Evolutionary conservation across 2,329 filamentous ascomycete species (phyloP), one percentile per base, ranked within the genome.

Genomic region (Parastagonospora avenae): DNA sequence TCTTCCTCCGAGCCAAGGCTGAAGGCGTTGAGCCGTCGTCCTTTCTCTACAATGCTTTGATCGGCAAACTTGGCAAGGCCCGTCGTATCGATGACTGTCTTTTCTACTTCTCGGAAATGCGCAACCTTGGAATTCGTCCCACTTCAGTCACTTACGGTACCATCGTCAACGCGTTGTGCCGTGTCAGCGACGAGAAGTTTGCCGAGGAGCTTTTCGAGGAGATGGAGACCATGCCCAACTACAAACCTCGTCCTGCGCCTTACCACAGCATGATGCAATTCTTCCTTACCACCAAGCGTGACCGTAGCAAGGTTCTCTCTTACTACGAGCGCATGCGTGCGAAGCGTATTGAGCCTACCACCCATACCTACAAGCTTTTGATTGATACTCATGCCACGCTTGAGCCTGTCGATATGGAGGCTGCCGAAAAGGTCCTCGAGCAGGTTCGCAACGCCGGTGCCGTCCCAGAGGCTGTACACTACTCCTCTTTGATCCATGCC

Each of bases 221-320:
- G 79, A 99, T 99, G 94, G 94, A 99, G 79, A 86, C 88, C 40
- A 96, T 96, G 88, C 89, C 92, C 50, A 99, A 99, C 80, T 99
- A 99, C 84, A 97, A 97, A 81, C 91, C 94, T 35, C 89, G 94
- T 8, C 92, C 94, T 24, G 94, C 94, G 19, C 94, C 94, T 1
- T 99, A 99, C 82, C 97, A 99, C 81, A 96, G 91, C 76, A 90
- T 99, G 87, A 99, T 99, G 86, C 94, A 99, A 73, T 97, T 96
- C 79, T 99, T 97, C 84, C 81, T 97, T 62, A 96, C 91, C 50
- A 97, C 93, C 48, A 97, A 97, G 84, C 91, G 92, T 46, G 93
- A 99, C 74, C 93, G 94, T 77, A 79, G 82, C 74, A 97, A 97
- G 85, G 93, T 97, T 4, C 82, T 99, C 19, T 83, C 87, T 29